Evolutionary conservation across 2,329 filamentous ascomycete genomes (phyloP), one percentile per base, ranked within the genome.

Genomic region (Diaporthe velutina): DNA sequence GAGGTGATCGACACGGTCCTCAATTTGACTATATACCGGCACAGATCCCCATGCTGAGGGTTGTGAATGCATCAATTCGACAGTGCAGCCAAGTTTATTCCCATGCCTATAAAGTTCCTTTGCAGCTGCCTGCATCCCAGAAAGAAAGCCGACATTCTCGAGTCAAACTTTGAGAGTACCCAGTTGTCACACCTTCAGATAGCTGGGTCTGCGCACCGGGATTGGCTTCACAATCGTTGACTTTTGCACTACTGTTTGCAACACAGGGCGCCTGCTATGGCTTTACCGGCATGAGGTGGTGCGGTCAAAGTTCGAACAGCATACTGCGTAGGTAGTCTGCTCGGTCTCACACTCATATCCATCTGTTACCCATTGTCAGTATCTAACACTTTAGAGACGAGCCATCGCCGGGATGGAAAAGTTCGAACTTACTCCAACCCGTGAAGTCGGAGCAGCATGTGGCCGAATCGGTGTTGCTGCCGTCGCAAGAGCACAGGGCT

Each of bases 251-350:
- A 57, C 30, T 3, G 1, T n/a, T 35, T 35, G 12, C 30, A n/a
- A 35, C 9, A 33, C 9, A 22, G 10, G 8, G 4, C 13, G 8
- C 28, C 28, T 0, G n/a, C 28, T 13, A 28, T 8, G 35, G 1
- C 33, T 35, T 66, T 66, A 66, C 35, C 61, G 61, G 61, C 61
- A 66, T 3, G 5, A 66, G 22, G 61, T 66, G 40, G 61, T 66
- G 3, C 28, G 40, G 28, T 66, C 61, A 66, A 66, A 50, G 40
- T n/a, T 30, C 25, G 61, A 66, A 19, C 61, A 66, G 61, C 61
- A 66, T 10, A 66, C 19, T 2, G 61, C 61, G 19, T 35, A 66
- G 2, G 42, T n/a, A 50, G 61, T 66, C 42, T 66, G 25, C 2
- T 50, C 42, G 6, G 61, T 50, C 12, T 66, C 42, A 42, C 61